Conservation (phyloP, 1,284 basidiomycete species). For the Austroboletus novae-zelandiae region DNA sequence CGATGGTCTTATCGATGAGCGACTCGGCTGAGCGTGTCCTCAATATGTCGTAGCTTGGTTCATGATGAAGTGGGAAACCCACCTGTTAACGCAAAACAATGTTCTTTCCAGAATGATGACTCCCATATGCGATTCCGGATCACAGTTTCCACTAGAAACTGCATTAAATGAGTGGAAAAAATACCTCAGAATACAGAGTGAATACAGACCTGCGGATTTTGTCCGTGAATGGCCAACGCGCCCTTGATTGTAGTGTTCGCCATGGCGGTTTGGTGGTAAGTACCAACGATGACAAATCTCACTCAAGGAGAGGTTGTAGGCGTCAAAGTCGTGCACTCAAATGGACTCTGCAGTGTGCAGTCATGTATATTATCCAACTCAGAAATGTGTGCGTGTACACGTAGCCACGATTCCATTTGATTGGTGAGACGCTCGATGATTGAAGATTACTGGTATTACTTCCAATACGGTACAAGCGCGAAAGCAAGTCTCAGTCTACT, state of each 20-base stretch:
- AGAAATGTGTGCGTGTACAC: too few relatives aligned
- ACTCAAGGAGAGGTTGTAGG: slow-evolving; percentile 15
- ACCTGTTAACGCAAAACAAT: slow-evolving; percentile 92
- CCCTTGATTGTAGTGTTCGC: slow-evolving; percentile 88
- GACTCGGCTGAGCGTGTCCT: slow-evolving; percentile 65
- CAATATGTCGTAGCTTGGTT: not conserved
- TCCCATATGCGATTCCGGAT: slow-evolving; percentile 97
- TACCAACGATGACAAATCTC: not conserved
- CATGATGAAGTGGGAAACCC: slow-evolving; percentile 9
- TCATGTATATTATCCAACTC: too few relatives aligned
- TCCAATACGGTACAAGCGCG: slow-evolving; percentile 20
- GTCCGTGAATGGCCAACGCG: slow-evolving; percentile 86
- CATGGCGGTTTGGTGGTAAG: slow-evolving; percentile 45
- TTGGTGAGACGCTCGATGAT: not conserved
- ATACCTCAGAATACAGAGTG: slow-evolving; percentile 1
- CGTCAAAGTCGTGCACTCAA: too few relatives aligned
- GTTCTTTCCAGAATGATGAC: slow-evolving; percentile 94
- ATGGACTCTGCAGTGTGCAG: too few relatives aligned
- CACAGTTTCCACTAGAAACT: slow-evolving; percentile 97
- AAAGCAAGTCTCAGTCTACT: slow-evolving; percentile 43
- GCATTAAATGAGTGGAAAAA: slow-evolving; percentile 25
- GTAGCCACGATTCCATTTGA: not conserved
- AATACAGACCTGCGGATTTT: slow-evolving; percentile 78
- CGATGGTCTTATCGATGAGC: slow-evolving; percentile 90
- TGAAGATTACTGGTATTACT: slow-evolving; percentile 19